A percentile compares a stretch with the other conserved stretches of the same genome.
Evolutionary conservation across 345 rosid genomes (phyloP).

Genomic region (Bruguiera parviflora): DNA sequence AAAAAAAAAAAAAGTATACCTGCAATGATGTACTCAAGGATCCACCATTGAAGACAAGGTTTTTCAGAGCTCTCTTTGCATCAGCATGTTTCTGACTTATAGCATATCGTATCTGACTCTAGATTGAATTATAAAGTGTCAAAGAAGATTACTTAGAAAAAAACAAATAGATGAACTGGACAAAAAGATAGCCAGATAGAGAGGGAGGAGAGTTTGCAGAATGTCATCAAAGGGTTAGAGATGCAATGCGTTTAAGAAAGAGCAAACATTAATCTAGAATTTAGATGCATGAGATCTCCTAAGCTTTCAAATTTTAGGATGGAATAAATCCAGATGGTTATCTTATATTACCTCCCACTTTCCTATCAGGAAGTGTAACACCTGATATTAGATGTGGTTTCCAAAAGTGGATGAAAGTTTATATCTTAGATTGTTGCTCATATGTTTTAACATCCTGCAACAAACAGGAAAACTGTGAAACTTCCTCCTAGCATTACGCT

Average conservation of each 20-base stretch:
- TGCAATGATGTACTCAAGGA: conserved; percentile 28
- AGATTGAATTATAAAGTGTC: conserved; percentile 18
- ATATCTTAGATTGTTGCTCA: conserved; percentile 47
- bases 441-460: conserved; percentile 35
- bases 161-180: not conserved
- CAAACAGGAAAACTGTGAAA: conserved; percentile 8
- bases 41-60: conserved; percentile 37
- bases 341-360: not conserved
- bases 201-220: not conserved
- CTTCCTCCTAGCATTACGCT: not conserved
- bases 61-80: conserved; percentile 49
- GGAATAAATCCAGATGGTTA: not conserved
- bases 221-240: not conserved
- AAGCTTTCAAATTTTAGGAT: not conserved
- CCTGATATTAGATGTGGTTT: not conserved
- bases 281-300: not conserved
- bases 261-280: not conserved
- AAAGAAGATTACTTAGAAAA: conserved; percentile 10
- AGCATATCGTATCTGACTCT: conserved; percentile 43
- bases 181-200: not conserved
- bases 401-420: not conserved
- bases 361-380: not conserved
- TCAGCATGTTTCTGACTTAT: conserved; percentile 55
- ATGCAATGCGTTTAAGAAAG: not conserved
- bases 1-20: conserved; percentile 29